phyloP scores from a whole-genome alignment of 2,329 filamentous ascomycete species.

The Lecanoromycetidae sp. region DNA sequence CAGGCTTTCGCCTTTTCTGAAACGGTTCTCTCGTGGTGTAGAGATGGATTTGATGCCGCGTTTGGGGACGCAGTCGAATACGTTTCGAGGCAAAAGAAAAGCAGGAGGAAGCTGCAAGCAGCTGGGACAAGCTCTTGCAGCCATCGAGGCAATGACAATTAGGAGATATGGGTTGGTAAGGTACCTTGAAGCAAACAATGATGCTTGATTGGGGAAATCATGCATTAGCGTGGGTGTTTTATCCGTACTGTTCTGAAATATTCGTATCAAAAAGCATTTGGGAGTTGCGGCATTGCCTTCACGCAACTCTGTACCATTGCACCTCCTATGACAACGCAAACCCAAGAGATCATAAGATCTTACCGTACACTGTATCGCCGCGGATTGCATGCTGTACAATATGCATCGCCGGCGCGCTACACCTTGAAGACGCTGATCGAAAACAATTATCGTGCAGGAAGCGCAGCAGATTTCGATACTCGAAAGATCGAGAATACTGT shows the following conservation, averaged over 20 bases:
- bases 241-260: not conserved
- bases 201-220: no score
- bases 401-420: conserved; percentile 45
- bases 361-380: conserved; percentile 47
- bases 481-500: conserved; percentile 34
- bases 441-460: conserved; percentile 30
- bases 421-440: conserved; percentile 36
- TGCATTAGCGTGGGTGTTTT: not conserved
- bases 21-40: conserved; percentile 39
- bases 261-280: not conserved
- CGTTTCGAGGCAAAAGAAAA: conserved; percentile 20
- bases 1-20: conserved; percentile 40
- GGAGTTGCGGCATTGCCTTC: not conserved
- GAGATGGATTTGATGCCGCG: conserved; percentile 48
- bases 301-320: not conserved
- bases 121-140: not conserved
- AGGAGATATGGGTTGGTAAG: not conserved
- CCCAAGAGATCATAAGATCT: conserved; percentile 30
- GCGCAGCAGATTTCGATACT: conserved; percentile 28
- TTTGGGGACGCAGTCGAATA: conserved; percentile 21
- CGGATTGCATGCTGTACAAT: conserved; percentile 43
- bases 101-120: conserved; percentile 11
- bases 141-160: not conserved
- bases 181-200: not conserved
- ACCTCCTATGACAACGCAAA: not conserved